phyloP scores from a whole-genome alignment of 2,329 filamentous ascomycete species.

The Rosellinia necatrix region DNA sequence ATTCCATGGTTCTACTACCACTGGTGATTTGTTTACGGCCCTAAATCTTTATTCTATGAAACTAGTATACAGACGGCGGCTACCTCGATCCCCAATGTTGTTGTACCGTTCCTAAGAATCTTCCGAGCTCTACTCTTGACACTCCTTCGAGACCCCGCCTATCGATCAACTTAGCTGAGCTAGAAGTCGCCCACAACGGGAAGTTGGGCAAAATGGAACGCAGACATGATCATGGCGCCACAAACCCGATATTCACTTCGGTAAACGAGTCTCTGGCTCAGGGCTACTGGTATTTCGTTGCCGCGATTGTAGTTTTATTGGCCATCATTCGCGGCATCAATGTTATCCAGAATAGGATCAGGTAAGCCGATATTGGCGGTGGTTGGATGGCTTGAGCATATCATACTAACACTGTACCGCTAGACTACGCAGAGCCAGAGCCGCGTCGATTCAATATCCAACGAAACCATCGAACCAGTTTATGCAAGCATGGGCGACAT shows the following conservation, averaged over 20 bases:
- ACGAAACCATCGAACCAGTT: conserved; percentile 55
- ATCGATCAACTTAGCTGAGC: not conserved
- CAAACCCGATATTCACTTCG: conserved; percentile 45
- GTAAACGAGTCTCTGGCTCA: conserved; percentile 57
- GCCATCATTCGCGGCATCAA: conserved; percentile 50
- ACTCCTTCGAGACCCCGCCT: not conserved
- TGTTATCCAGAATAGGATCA: conserved; percentile 46
- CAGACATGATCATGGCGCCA: conserved; percentile 34
- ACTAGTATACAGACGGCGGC: not conserved
- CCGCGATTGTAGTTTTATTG: conserved; percentile 51
- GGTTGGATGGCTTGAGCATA: not conserved
- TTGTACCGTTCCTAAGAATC: not conserved
- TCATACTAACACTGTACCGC: conserved; percentile 2
- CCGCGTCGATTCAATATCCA: conserved; percentile 52
- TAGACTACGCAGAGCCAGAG: conserved; percentile 53
- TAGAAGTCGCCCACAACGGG: not conserved
- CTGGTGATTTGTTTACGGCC: not conserved
- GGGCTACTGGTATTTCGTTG: conserved; percentile 64
- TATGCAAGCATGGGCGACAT: conserved; percentile 60
- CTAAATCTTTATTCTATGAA: not conserved
- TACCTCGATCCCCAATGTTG: not conserved
- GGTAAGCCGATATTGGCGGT: conserved; percentile 42
- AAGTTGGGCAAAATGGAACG: conserved; percentile 33
- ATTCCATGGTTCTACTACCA: not conserved
- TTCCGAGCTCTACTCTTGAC: not conserved